Evolutionary conservation across 1,139 yeast species (phyloP).

Genomic region (Kodamaea derodonti): DNA sequence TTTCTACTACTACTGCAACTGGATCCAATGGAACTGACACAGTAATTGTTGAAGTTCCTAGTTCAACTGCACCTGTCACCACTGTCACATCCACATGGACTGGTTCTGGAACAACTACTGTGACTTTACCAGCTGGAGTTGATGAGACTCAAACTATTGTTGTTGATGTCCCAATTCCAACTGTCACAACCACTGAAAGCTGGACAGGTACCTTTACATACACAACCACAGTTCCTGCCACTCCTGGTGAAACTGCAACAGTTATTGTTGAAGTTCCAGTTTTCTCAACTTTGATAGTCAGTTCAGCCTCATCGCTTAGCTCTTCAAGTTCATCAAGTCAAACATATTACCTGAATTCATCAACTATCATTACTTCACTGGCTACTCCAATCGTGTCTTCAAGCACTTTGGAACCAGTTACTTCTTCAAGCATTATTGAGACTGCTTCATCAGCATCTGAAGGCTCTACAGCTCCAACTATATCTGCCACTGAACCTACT

Average conservation of each 20-base stretch:
- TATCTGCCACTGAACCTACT: background rate
- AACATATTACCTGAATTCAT: background rate
- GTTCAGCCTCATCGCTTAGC: background rate
- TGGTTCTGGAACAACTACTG: conserved; percentile 7
- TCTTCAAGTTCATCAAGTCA: background rate
- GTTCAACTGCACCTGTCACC: conserved; percentile 6
- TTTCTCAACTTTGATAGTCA: background rate
- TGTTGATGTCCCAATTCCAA: conserved; percentile 14
- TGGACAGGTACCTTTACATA: conserved; percentile 7
- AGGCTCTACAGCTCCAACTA: background rate
- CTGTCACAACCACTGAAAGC: conserved; percentile 9
- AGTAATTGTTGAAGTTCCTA: conserved; percentile 13
- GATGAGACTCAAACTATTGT: conserved; percentile 10
- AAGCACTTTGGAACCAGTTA: too few species aligned
- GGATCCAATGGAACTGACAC: conserved; percentile 10
- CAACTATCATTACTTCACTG: background rate
- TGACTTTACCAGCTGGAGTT: conserved; percentile 6
- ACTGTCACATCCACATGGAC: conserved; percentile 9
- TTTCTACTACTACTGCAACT: background rate
- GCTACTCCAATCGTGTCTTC: background rate
- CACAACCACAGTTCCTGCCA: conserved; percentile 5
- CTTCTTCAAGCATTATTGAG: background rate
- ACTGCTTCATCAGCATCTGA: background rate
- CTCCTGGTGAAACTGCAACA: conserved; percentile 5
- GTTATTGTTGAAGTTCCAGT: conserved; percentile 8